Evolutionary conservation across 805 yeast genomes (phyloP), one percentile per base, ranked within the genome.

Genomic region (Teunomyces atbi): DNA sequence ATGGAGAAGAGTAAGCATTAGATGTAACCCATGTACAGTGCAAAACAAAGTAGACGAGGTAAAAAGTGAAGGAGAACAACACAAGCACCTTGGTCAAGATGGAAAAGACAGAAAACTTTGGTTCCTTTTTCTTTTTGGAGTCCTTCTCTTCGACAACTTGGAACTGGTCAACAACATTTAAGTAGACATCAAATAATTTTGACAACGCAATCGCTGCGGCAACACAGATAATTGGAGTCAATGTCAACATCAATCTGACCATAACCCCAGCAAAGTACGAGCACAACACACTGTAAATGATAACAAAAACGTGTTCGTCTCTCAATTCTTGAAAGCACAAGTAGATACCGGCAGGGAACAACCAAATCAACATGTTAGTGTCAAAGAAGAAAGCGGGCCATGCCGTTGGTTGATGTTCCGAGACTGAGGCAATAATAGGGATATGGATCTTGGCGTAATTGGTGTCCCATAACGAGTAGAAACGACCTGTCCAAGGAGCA

Each of bases 371-470:
- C 76, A 92, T 81, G 59, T 83, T 88, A 43, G 94, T 84, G 66
- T 94, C 99, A 64, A 92, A 89, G 79, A 89, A 94, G 67, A 94
- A 95, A 10, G 97, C 83, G 8, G 98, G 96, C 99, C 99, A 94
- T 3, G 99, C 96, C n/a, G 98, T 92, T 49, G 99, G 99, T 76
- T 94, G 99, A 75, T 94, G 99, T 73, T 94, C 99, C 11, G 97
- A 89, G 32, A 94, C 99, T 3, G 97, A 91, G 1, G 99, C 99
- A 69, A 94, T 94, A 63, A 94, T 94, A 38, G 99, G 99, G 59
- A 94, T 94, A 65, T 94, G 99, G 55, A 94, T 87, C 74, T 91
- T 92, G 52, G 99, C 99, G 62, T 95, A 94, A 66, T 80, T 86
- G 4, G 99, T 94, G 66, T 94, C 99, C 99, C 99, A 94, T 56